phyloP scores from a whole-genome alignment of 495 filamentous ascomycete species.

The Oidiodendron maius region DNA sequence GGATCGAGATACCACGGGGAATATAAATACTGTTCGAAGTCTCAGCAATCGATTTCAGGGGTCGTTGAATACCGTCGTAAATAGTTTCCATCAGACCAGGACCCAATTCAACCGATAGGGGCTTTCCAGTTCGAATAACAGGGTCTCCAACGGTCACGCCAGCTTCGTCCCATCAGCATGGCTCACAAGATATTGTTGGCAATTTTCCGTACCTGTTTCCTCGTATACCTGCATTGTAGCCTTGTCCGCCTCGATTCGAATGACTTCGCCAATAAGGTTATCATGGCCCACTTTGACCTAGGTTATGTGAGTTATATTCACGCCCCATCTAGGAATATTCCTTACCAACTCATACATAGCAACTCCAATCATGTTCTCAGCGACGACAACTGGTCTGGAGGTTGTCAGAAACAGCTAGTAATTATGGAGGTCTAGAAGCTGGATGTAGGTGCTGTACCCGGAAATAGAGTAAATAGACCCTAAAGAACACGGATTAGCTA shows the following conservation, averaged over 20 bases:
- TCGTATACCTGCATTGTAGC: constrained; percentile 98
- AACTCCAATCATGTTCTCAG: constrained; percentile 97
- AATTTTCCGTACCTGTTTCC: constrained; percentile 69
- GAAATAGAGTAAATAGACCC: constrained; percentile 79
- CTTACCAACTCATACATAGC: constrained; percentile 98
- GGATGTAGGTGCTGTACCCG: constrained; percentile 53
- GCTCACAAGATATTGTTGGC: constrained; percentile 1
- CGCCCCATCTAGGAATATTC: too few species aligned
- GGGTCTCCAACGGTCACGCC: constrained; percentile 96
- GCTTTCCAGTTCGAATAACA: constrained; percentile 84
- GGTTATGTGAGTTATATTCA: constrained; percentile 5
- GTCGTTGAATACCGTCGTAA: constrained; percentile 98
- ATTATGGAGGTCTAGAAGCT: neutral
- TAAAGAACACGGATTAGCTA: constrained; percentile 25
- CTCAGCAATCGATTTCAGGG: constrained; percentile 75
- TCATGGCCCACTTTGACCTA: constrained; percentile 86
- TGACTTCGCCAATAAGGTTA: constrained; percentile 89
- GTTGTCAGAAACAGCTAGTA: constrained; percentile 19
- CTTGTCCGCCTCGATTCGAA: constrained; percentile 92
- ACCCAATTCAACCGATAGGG: constrained; percentile 92
- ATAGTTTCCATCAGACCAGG: constrained; percentile 98
- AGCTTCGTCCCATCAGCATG: constrained; percentile 44
- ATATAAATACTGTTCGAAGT: constrained; percentile 88
- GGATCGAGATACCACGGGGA: constrained; percentile 86
- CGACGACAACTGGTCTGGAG: constrained; percentile 85